Conservation (phyloP, 75 land plant species). For the Pseudotsuga menziesii region DNA sequence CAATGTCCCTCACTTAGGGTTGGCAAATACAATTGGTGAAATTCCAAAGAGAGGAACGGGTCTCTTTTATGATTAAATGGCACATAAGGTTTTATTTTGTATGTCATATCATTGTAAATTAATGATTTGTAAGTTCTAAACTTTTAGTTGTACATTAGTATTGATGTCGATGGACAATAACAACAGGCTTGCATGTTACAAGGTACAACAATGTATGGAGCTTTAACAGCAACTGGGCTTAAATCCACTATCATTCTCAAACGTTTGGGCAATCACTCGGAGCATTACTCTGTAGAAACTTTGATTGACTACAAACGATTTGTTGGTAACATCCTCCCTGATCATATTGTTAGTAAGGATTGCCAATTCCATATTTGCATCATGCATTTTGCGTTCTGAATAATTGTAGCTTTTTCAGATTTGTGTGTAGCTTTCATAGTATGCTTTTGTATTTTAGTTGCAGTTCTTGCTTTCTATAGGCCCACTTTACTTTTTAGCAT, state of each 20-base stretch:
- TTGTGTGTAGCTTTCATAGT: neutral
- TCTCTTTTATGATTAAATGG: too few species aligned
- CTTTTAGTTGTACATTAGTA: too few species aligned
- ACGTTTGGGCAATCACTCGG: conserved; percentile 38
- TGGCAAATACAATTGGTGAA: too few species aligned
- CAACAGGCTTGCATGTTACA: conserved; percentile 59
- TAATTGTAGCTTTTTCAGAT: neutral
- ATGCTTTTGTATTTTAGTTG: neutral
- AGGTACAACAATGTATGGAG: conserved; percentile 64
- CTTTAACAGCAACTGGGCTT: conserved; percentile 62
- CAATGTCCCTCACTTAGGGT: too few species aligned
- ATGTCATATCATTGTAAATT: too few species aligned
- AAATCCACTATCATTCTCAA: conserved; percentile 49
- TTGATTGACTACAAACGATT: conserved; percentile 66
- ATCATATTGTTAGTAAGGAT: conserved; percentile 49
- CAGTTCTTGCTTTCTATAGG: neutral
- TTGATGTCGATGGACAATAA: neutral
- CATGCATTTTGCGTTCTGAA: neutral
- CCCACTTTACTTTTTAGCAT: too few species aligned
- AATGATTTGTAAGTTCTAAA: too few species aligned
- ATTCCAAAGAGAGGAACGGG: too few species aligned
- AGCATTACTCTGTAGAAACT: conserved; percentile 65
- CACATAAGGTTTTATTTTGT: too few species aligned
- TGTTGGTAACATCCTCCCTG: conserved; percentile 50
- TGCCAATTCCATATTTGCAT: neutral